Evolutionary conservation across 2,329 filamentous ascomycete species (phyloP).

Genomic region (Apiospora arundinis): DNA sequence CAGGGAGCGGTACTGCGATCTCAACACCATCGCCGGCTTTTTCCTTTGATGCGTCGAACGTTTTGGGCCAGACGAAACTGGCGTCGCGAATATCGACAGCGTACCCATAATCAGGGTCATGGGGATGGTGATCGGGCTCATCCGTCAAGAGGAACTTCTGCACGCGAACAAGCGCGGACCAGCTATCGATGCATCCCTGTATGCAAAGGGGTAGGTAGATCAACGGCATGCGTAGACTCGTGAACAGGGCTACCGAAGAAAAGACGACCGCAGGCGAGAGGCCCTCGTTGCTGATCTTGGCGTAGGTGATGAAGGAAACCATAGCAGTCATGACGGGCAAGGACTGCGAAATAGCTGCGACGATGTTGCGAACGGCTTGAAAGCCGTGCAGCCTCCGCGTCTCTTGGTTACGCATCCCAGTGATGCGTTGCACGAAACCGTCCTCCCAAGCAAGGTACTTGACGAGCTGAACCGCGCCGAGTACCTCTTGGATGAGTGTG

Average conservation of each 20-base stretch:
- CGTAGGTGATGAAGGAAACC: conserved; percentile 85
- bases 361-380: conserved; percentile 78
- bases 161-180: conserved; percentile 79
- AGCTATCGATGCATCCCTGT: conserved; percentile 87
- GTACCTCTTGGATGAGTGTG: conserved; percentile 84
- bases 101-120: conserved; percentile 48
- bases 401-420: conserved; percentile 73
- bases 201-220: conserved; percentile 86
- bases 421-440: conserved; percentile 77
- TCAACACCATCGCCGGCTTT: neutral
- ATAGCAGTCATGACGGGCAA: conserved; percentile 92
- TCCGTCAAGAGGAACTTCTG: conserved; percentile 85
- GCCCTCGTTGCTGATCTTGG: conserved; percentile 61
- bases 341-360: conserved; percentile 79
- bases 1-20: neutral
- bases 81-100: conserved; percentile 74
- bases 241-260: conserved; percentile 90
- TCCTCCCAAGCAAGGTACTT: conserved; percentile 94
- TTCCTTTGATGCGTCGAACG: conserved; percentile 41
- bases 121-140: conserved; percentile 67
- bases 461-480: conserved; percentile 86
- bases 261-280: conserved; percentile 82
- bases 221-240: conserved; percentile 82
- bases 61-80: conserved; percentile 83
- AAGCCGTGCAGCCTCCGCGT: conserved; percentile 79